Percentiles rank a stretch among this genome's conserved stretches.
Evolutionary conservation across 257 asterid species (phyloP).

Genomic region (Solanum chmielewskii): DNA sequence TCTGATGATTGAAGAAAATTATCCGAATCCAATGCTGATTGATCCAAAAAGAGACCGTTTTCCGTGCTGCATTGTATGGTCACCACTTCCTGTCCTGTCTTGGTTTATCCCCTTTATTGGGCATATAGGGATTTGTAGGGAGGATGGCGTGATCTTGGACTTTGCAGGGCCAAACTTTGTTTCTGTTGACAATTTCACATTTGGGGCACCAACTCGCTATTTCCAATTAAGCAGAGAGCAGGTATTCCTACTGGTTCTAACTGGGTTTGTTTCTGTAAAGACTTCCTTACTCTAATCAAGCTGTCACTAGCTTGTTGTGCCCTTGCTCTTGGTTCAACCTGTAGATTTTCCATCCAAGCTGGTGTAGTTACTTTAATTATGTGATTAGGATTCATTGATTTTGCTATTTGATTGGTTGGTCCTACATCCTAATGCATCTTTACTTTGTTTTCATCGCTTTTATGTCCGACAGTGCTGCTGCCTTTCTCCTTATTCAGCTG

Average conservation of each 20-base stretch:
- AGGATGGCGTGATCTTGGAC: slow-evolving; percentile 87
- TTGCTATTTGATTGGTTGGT: background rate
- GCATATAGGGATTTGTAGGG: slow-evolving; percentile 83
- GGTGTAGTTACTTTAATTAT: background rate
- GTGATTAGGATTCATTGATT: background rate
- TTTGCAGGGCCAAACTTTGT: slow-evolving; percentile 92
- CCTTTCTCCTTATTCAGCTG: slow-evolving; percentile 22
- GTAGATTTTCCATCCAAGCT: background rate
- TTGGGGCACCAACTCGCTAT: slow-evolving; percentile 80
- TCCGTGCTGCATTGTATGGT: slow-evolving; percentile 89
- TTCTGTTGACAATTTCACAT: slow-evolving; percentile 75
- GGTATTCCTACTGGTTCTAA: slow-evolving; percentile 26
- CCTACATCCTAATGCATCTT: background rate
- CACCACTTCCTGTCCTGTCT: slow-evolving; percentile 83
- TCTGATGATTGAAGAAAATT: slow-evolving; percentile 42
- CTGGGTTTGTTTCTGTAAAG: background rate
- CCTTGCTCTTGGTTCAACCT: background rate
- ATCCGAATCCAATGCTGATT: slow-evolving; percentile 18
- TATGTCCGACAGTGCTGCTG: slow-evolving; percentile 52
- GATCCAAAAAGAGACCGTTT: slow-evolving; percentile 60
- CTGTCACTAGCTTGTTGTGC: background rate
- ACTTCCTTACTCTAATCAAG: background rate
- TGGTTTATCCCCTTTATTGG: slow-evolving; percentile 87
- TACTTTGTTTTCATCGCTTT: background rate
- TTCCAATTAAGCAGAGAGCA: slow-evolving; percentile 57